Percentiles rank a stretch among this genome's conserved stretches.
These are phyloP conservation scores for Phytophthora pluvialis DNA, from an alignment of 352 stramenopile species.

Conservation along the genomic window DNA sequence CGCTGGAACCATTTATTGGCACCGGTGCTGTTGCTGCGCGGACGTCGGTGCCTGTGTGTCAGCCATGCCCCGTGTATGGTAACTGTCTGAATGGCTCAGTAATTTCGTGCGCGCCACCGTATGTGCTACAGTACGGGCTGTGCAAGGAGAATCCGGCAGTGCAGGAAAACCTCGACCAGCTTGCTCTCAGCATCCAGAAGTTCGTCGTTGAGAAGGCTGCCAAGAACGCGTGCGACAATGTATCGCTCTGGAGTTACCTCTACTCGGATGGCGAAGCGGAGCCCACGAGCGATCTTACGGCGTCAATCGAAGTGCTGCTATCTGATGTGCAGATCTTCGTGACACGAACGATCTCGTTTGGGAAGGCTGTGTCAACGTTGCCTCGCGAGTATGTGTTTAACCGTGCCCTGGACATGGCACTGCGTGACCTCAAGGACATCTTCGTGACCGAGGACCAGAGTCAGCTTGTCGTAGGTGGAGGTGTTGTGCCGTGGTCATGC, in stretches of 20 bases:
- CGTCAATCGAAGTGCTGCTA: constrained; percentile 51
- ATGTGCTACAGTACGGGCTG: constrained; percentile 52
- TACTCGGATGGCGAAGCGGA: neutral
- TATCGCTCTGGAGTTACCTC: constrained; percentile 41
- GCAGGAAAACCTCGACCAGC: constrained; percentile 47
- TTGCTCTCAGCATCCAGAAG: constrained; percentile 54
- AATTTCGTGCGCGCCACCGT: constrained; percentile 52
- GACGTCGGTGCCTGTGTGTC: constrained; percentile 33
- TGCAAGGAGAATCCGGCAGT: constrained; percentile 67
- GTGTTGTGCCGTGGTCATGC: constrained; percentile 58
- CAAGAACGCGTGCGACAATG: constrained; percentile 41
- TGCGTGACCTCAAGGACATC: constrained; percentile 61
- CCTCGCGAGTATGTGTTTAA: constrained; percentile 64
- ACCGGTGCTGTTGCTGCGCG: constrained; percentile 17
- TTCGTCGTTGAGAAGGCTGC: constrained; percentile 49
- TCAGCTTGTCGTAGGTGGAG: constrained; percentile 52
- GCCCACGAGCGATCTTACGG: constrained; percentile 15
- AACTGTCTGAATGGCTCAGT: constrained; percentile 60
- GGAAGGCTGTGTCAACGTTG: constrained; percentile 48
- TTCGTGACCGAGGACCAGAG: constrained; percentile 54
- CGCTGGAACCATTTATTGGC: constrained; percentile 55
- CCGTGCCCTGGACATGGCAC: constrained; percentile 63
- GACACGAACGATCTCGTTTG: constrained; percentile 47
- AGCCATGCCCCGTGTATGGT: constrained; percentile 65
- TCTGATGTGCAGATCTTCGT: constrained; percentile 59